Evolutionary conservation across 2,329 filamentous ascomycete species (phyloP), one percentile per base, ranked within the genome.

Genomic region (Colletotrichum sp.): DNA sequence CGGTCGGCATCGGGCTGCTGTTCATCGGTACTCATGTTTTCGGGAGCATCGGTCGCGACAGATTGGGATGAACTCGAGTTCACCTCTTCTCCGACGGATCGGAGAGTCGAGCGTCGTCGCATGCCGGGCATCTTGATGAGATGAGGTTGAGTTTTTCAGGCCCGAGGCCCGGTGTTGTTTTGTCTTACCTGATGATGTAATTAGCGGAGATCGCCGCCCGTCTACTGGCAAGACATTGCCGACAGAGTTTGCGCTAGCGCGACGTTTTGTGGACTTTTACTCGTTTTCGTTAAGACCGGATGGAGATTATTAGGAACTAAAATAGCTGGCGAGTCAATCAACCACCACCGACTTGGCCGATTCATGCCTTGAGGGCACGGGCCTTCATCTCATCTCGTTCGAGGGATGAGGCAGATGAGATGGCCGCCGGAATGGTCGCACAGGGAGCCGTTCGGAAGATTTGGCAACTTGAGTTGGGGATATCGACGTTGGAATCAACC

Each of bases 311-410:
- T 26, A 28, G 69, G 71, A 26, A 18, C 71, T 32, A 57, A 74
- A 66, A 72, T 63, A 72, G 61, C 28, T 18, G 39, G 43, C 39
- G 26, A 60, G 66, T 68, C 71, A 73, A 55, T 74, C 59, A 43
- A 64, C 36, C 52, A 64, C 36, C 52, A 55, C 36, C 34, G 55
- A 72, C 71, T 32, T 30, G 57, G 24, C 65, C 24, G n/a, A 57
- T 72, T 75, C 73, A 72, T 75, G 73, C 69, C 21, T 52, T 36
- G 26, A 7, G 28, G n/a, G 69, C 69, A 72, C 69, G 73, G 73
- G 26, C 73, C 69, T 34, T 72, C 26, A 75, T 72, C 69, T 63
- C 63, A 39, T 16, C 16, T 67, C 12, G 2, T 52, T 32, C n/a
- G 10, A 66, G 7, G 24, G 16, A 7, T 30, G 32, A 65, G 6